Evolutionary conservation across 148 eudicot genomes (phyloP).

Genomic region (Salicornia ramosissima): DNA sequence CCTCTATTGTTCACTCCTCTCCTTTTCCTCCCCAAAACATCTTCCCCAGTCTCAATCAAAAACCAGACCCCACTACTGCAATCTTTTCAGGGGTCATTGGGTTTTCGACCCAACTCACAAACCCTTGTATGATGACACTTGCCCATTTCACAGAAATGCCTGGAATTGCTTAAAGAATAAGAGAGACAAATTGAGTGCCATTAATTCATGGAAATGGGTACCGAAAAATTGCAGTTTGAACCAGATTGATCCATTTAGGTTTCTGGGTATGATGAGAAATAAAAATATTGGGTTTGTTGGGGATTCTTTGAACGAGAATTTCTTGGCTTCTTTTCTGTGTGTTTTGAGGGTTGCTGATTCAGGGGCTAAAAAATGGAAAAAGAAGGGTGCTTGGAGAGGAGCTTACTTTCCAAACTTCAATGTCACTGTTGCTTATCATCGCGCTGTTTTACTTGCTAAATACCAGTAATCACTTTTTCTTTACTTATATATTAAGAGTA

Average conservation of each 20-base stretch:
- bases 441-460: constrained; percentile 83
- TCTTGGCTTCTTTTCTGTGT: constrained; percentile 67
- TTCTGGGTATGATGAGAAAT: constrained; percentile 65
- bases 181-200: constrained; percentile 57
- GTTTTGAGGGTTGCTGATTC: constrained; percentile 60
- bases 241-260: constrained; percentile 52
- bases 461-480: constrained; percentile 47
- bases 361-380: constrained; percentile 83
- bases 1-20: constrained; percentile 51
- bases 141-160: constrained; percentile 85
- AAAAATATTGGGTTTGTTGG: constrained; percentile 87
- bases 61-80: constrained; percentile 33
- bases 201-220: constrained; percentile 86
- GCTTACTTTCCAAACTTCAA: constrained; percentile 72
- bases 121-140: constrained; percentile 59
- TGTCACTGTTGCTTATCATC: constrained; percentile 86
- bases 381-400: constrained; percentile 89
- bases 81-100: constrained; percentile 71
- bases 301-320: constrained; percentile 85
- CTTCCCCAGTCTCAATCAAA: constrained; percentile 14
- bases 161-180: constrained; percentile 80
- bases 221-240: constrained; percentile 57
- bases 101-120: constrained; percentile 49
- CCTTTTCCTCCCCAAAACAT: constrained; percentile 26
- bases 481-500: neutral